Evolutionary conservation across 2,329 filamentous ascomycete species (phyloP).

Genomic region (Trichoderma citrinoviride): DNA sequence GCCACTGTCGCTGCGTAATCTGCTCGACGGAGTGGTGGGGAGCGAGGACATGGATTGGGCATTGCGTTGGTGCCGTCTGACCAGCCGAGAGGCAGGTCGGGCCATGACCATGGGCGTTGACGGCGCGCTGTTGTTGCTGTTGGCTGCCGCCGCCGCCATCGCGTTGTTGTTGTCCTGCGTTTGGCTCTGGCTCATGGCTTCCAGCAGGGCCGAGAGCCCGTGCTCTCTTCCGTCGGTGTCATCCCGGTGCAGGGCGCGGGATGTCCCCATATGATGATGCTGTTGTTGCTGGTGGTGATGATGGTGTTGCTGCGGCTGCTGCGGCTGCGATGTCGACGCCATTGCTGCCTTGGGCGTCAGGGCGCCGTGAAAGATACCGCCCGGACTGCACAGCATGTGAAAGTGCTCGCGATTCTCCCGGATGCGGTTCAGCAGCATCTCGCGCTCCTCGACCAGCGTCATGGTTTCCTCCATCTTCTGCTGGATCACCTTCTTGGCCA

Average conservation of each 20-base stretch:
- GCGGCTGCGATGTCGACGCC: constrained; percentile 44
- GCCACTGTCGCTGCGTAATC: constrained; percentile 47
- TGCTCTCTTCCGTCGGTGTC: constrained; percentile 51
- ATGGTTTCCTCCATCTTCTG: constrained; percentile 72
- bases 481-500: constrained; percentile 75
- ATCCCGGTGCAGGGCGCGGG: constrained; percentile 44
- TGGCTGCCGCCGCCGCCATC: neutral
- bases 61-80: constrained; percentile 66
- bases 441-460: constrained; percentile 70
- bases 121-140: constrained; percentile 63
- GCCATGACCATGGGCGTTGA: constrained; percentile 60
- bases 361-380: constrained; percentile 62
- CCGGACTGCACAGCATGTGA: constrained; percentile 72
- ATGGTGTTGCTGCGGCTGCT: neutral
- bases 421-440: constrained; percentile 76
- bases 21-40: constrained; percentile 68
- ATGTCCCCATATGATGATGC: constrained; percentile 32
- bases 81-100: constrained; percentile 48
- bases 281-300: neutral
- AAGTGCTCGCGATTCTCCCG: constrained; percentile 87
- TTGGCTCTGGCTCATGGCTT: constrained; percentile 68
- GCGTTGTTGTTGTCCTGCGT: constrained; percentile 33
- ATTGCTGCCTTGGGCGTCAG: constrained; percentile 56
- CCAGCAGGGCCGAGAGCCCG: constrained; percentile 75
- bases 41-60: constrained; percentile 83